Percentiles rank a stretch among this genome's conserved stretches.
phyloP scores from a whole-genome alignment of 495 filamentous ascomycete genomes.

The Penicillium samsonianum region DNA sequence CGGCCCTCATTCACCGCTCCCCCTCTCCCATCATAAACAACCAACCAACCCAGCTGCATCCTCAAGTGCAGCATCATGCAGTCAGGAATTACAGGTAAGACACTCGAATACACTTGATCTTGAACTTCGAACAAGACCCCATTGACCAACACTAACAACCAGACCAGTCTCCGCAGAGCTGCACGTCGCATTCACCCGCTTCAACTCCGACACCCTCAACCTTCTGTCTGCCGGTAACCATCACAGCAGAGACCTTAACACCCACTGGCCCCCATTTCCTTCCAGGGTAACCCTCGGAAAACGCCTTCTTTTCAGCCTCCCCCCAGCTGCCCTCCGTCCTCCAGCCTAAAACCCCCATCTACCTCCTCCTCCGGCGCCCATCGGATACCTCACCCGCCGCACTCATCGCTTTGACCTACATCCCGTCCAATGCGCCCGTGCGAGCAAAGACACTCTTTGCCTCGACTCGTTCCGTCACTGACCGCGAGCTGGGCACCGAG shows the following conservation, averaged over 20 bases:
- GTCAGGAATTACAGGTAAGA: constrained; percentile 80
- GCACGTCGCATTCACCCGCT: constrained; percentile 72
- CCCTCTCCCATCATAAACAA: constrained; percentile 29
- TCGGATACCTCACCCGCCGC: constrained; percentile 44
- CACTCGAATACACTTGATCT: constrained; percentile 1
- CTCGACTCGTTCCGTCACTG: constrained; percentile 78
- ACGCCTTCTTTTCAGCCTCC: constrained; percentile 60
- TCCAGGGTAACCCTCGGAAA: constrained; percentile 46
- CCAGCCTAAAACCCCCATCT: constrained; percentile 72
- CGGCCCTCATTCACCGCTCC: constrained; percentile 31
- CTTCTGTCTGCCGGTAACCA: constrained; percentile 81
- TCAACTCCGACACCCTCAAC: constrained; percentile 62
- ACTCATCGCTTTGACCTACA: constrained; percentile 82
- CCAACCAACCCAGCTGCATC: constrained; percentile 9
- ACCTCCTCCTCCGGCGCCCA: constrained; percentile 78
- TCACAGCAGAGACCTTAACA: constrained; percentile 70
- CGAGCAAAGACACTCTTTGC: constrained; percentile 97
- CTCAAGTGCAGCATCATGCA: constrained; percentile 60
- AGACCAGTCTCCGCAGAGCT: constrained; percentile 82
- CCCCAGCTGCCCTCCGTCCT: constrained; percentile 69
- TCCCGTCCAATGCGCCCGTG: constrained; percentile 85
- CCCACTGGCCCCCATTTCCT: constrained; percentile 62
- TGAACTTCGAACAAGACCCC: background rate
- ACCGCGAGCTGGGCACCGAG: constrained; percentile 86
- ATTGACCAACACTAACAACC: constrained; percentile 17